Evolutionary conservation across 1,284 basidiomycete species (phyloP).

Genomic region (Gomphus bonarii): DNA sequence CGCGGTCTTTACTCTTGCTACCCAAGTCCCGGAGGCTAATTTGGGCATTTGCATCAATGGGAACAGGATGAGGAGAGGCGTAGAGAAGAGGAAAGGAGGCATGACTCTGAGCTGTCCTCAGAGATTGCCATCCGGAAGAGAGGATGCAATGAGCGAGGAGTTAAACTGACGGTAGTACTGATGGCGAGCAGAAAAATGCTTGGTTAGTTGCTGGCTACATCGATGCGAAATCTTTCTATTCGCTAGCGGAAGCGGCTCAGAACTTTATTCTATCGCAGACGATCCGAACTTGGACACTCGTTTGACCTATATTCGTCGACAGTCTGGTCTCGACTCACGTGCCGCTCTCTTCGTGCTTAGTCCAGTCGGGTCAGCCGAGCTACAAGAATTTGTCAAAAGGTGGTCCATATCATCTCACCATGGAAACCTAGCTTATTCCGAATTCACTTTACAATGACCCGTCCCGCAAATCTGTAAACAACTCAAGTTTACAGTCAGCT

Average conservation of each 20-base stretch:
- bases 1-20: not conserved
- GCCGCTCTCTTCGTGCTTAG: conserved; percentile 92
- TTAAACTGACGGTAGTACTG: conserved; percentile 93
- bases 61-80: conserved; percentile 40
- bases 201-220: conserved; percentile 36
- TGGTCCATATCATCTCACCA: conserved; percentile 18
- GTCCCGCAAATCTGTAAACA: not conserved
- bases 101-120: conserved; percentile 66
- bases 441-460: not conserved
- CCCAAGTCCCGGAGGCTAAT: not conserved
- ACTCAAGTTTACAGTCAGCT: conserved; percentile 42
- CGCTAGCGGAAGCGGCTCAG: not conserved
- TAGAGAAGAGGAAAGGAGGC: conserved; percentile 56
- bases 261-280: conserved; percentile 35
- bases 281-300: conserved; percentile 76
- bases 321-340: conserved; percentile 82
- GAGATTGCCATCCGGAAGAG: conserved; percentile 77
- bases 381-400: conserved; percentile 80
- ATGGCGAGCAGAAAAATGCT: conserved; percentile 79
- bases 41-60: conserved; percentile 33
- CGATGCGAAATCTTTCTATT: not conserved
- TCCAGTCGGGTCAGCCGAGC: conserved; percentile 73
- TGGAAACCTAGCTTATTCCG: not conserved
- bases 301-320: conserved; percentile 76
- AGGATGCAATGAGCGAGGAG: conserved; percentile 70